phyloP scores from a whole-genome alignment of 139 green algal genomes.

The Chlorella sp. region DNA sequence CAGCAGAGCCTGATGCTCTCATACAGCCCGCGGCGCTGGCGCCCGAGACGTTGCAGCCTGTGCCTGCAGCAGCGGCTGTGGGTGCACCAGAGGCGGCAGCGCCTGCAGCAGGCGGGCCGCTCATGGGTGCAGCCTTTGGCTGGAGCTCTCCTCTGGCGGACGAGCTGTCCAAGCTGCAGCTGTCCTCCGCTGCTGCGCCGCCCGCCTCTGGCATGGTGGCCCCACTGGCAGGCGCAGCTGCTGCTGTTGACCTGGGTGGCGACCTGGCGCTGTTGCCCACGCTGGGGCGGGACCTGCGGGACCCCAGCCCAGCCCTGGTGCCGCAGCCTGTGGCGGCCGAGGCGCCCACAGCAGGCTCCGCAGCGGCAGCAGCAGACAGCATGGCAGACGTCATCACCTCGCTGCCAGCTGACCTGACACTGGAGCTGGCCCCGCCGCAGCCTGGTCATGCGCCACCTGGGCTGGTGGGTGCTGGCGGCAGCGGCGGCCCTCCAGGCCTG shows the following conservation, averaged over 20 bases:
- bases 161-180: slow-evolving; percentile 41
- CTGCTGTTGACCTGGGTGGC: not conserved
- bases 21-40: not conserved
- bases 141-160: slow-evolving; percentile 42
- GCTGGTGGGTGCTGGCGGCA: not conserved
- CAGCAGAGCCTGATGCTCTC: no score
- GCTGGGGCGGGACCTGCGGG: slow-evolving; percentile 10
- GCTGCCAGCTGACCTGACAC: slow-evolving; percentile 25
- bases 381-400: slow-evolving; percentile 38
- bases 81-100: not conserved
- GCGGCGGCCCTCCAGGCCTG: not conserved
- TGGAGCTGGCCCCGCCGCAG: slow-evolving; percentile 7
- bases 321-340: not conserved
- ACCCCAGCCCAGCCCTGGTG: slow-evolving; percentile 2
- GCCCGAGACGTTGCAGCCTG: not conserved
- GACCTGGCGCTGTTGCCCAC: slow-evolving; percentile 16
- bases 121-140: slow-evolving; percentile 25
- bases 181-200: slow-evolving; percentile 17
- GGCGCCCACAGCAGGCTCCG: not conserved
- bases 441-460: not conserved
- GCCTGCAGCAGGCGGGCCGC: not conserved
- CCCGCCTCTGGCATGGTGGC: no score
- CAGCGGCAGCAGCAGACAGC: not conserved
- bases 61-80: not conserved
- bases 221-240: not conserved